Evolutionary conservation across 768 basidiomycete species (phyloP).

Genomic region (Kwoniella sp.): DNA sequence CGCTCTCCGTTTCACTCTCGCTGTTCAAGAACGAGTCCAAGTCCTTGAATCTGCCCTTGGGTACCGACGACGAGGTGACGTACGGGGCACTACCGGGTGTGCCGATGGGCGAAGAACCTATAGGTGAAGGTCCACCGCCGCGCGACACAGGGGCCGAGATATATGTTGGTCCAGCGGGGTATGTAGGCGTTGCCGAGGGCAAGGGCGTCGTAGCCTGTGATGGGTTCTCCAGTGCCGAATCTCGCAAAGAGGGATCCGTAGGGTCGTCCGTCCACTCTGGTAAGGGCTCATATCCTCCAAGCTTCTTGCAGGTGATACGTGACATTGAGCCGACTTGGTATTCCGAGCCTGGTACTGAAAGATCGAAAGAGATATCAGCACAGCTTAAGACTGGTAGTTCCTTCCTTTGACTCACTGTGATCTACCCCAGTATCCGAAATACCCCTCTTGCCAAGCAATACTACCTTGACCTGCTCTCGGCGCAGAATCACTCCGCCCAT

Average conservation of each 20-base stretch:
- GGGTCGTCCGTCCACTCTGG: conserved; percentile 88
- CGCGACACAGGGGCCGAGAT: not conserved
- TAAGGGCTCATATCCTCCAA: conserved; percentile 57
- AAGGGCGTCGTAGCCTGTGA: not conserved
- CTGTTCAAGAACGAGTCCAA: conserved; percentile 46
- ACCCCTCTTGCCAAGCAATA: conserved; percentile 72
- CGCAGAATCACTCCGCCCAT: conserved; percentile 71
- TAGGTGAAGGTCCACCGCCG: conserved; percentile 1
- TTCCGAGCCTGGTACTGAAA: conserved; percentile 23
- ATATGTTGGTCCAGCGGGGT: conserved; percentile 8
- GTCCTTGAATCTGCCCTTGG: conserved; percentile 43
- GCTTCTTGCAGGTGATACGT: conserved; percentile 59
- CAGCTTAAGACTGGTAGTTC: not conserved
- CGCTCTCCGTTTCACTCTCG: conserved; percentile 27
- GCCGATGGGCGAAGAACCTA: conserved; percentile 11
- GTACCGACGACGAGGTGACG: conserved; percentile 17
- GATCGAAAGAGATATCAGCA: conserved; percentile 38
- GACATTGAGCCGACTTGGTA: conserved; percentile 62
- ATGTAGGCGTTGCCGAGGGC: not conserved
- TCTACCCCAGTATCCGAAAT: conserved; percentile 4
- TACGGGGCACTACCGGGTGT: not conserved
- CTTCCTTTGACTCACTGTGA: conserved; percentile 45
- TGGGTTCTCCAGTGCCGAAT: conserved; percentile 44
- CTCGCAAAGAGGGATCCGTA: conserved; percentile 70
- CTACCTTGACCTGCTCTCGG: conserved; percentile 71